These are phyloP conservation scores for Cyclotella sp. DNA, from an alignment of 108 stramenopile species.

Conservation along the genomic window DNA sequence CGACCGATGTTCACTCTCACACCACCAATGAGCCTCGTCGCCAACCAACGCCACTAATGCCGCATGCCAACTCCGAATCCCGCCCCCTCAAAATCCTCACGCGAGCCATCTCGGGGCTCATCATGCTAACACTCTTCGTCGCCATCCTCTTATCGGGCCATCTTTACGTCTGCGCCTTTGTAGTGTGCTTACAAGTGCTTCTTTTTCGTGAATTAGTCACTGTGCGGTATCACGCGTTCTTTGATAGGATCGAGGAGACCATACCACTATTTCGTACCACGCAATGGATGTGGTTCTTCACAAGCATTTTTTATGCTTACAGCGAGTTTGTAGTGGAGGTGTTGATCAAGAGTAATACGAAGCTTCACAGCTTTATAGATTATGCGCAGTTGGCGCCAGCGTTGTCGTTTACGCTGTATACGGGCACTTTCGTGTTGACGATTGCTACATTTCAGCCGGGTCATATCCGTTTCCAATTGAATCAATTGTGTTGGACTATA, in stretches of 20 bases:
- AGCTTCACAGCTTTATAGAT: constrained; percentile 60
- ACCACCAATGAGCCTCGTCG: constrained; percentile 41
- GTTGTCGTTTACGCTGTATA: constrained; percentile 80
- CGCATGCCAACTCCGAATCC: constrained; percentile 41
- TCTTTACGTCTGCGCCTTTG: constrained; percentile 82
- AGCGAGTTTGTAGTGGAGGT: constrained; percentile 74
- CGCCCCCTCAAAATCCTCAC: constrained; percentile 56
- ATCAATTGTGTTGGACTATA: constrained; percentile 97
- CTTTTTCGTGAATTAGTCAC: constrained; percentile 96
- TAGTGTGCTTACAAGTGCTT: constrained; percentile 72
- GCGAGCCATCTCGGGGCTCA: constrained; percentile 55
- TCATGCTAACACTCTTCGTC: constrained; percentile 67
- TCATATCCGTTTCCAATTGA: constrained; percentile 94
- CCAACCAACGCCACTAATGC: background rate
- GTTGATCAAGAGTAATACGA: constrained; percentile 68
- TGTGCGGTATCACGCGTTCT: constrained; percentile 89
- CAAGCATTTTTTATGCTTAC: constrained; percentile 93
- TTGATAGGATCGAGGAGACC: constrained; percentile 76
- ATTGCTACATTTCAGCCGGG: constrained; percentile 93
- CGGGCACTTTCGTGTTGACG: constrained; percentile 89
- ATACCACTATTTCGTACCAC: constrained; percentile 97
- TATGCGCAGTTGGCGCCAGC: constrained; percentile 71
- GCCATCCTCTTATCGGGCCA: constrained; percentile 75
- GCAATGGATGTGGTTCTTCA: constrained; percentile 97
- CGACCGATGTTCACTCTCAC: background rate